Evolutionary conservation across 805 yeast genomes (phyloP), one percentile per base, ranked within the genome.

Genomic region (Wickerhamiella lipophila): DNA sequence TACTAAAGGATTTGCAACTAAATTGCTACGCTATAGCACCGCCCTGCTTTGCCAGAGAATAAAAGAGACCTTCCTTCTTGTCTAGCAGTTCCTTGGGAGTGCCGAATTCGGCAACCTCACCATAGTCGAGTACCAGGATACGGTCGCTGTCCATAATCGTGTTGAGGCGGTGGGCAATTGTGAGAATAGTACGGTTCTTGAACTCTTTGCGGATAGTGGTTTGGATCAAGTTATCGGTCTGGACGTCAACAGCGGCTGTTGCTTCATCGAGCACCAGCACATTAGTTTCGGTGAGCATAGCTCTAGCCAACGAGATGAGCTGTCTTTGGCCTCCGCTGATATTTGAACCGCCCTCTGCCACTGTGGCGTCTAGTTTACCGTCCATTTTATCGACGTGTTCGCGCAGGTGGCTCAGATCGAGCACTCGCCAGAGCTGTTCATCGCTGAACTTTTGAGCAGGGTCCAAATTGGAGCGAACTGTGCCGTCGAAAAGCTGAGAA

Each of bases 321-420:
- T 87, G 96, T 56, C 85, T 75, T 67, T 88, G 95, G 19, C 96
- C 96, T 32, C 81, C 79, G 7, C 95, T 84, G 50, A 88, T 65
- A 61, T 87, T 87, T n/a, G 83, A 66, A 9, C 96, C 96, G 47
- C 85, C 82, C 62, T 86, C 95, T 32, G 72, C 67, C 29, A 83
- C 69, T 47, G 69, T 68, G 3, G 81, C 76, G 7, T 73, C 74
- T 18, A 82, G 62, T 49, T 82, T 73, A 53, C 70, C 70, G 52
- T 67, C 49, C 83, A 81, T 78, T 15, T 57, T 56, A 43, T 68
- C 53, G 13, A 87, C 68, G 58, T 83, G 92, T 2, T 68, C 68
- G 59, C 81, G 80, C 67, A 87, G 69, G 61, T 86, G 94, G 0
- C 95, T 76, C 41, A 85, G 68, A 57, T 81, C 86, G 49, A 87